Conservation (phyloP, 2,329 filamentous ascomycete genomes). For the Alternaria solani region DNA sequence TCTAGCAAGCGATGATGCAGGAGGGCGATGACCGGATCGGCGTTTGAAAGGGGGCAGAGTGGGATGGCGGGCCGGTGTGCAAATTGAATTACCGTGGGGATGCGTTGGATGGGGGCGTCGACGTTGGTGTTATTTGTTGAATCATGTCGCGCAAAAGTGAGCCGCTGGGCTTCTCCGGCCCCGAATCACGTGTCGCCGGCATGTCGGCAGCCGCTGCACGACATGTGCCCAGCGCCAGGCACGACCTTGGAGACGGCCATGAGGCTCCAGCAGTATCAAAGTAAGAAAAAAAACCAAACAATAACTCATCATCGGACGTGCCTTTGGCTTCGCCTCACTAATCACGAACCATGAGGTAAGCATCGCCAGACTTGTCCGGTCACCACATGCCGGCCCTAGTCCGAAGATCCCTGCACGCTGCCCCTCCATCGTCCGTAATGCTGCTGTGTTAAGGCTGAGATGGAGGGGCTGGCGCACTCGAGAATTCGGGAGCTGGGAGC, state of each 20-base stretch:
- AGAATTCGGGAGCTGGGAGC: slow-evolving; percentile 3
- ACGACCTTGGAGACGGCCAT: not conserved
- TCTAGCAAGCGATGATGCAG: slow-evolving; percentile 12
- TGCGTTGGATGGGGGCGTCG: slow-evolving; percentile 21
- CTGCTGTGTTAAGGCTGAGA: slow-evolving; percentile 27
- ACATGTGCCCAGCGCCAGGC: not conserved
- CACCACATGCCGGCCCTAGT: slow-evolving; percentile 10
- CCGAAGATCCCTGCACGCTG: slow-evolving; percentile 18
- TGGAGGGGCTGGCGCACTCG: slow-evolving; percentile 18
- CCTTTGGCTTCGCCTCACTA: not conserved
- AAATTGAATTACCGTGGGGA: slow-evolving; percentile 23
- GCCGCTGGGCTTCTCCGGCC: slow-evolving; percentile 16
- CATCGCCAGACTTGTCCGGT: not conserved
- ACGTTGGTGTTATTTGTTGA: slow-evolving; percentile 30
- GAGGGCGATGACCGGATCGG: slow-evolving; percentile 18
- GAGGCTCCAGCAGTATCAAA: not conserved
- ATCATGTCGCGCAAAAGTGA: slow-evolving; percentile 15
- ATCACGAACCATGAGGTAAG: not conserved
- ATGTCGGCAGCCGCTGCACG: slow-evolving; percentile 7
- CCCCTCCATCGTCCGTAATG: slow-evolving; percentile 29
- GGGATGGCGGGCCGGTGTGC: slow-evolving; percentile 37
- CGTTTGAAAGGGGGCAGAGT: slow-evolving; percentile 25
- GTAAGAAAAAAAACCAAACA: too few relatives aligned
- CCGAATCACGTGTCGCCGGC: slow-evolving; percentile 12
- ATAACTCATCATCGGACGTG: too few relatives aligned